Base-by-base conservation (phyloP, 1,284 basidiomycete species). In the Leccinum huronense region DNA sequence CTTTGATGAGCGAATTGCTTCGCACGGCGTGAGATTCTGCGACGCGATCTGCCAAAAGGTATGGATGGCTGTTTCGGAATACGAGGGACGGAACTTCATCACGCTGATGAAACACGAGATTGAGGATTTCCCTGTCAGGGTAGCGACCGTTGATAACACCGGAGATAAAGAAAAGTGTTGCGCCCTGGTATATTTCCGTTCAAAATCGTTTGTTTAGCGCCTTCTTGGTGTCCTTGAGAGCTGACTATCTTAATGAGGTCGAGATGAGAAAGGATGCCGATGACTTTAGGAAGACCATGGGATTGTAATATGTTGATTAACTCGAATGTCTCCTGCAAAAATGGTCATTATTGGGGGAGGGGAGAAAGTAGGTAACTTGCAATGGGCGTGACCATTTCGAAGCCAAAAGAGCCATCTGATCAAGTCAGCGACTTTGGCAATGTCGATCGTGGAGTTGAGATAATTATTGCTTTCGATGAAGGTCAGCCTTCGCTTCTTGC, bases 121-220 rank as follows among this genome's bases (percentile, higher is more conserved):
- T 97, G 72, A 96, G 87, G 71, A 98, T 96, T 79, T 99, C 97
- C 30, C 87, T 88, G 78, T 99, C 97, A 27, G 97, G 97, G 75
- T 99, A 99, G 42, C 97, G 93, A 13, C 97, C 97, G 71, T 99
- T 99, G 70, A 99, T 86, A 55, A 99, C 95, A 16, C 97, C 97
- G 1, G 94, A 97, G 57, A 99, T 90, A 77, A 98, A 98, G 80
- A 99, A 99, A 16, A 99, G 88, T 77, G 98, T 99, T 57, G 97
- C 97, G 59, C 97, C 97, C 75, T 96, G 93, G 78, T 98, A 98
- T 16, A 99, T 98, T 77, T 99, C 97, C 0, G 97, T 95, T 97
- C 97, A 99, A 81, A 99, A 99, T n/a, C 97, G 93, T 76, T 95
- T 96, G 79, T 99, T 99, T 57, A 99, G 86, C 0, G 90, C 80